These are phyloP conservation scores for Eimeria necatrix DNA, from an alignment of 169 alveolate species.

Conservation along the genomic window DNA sequence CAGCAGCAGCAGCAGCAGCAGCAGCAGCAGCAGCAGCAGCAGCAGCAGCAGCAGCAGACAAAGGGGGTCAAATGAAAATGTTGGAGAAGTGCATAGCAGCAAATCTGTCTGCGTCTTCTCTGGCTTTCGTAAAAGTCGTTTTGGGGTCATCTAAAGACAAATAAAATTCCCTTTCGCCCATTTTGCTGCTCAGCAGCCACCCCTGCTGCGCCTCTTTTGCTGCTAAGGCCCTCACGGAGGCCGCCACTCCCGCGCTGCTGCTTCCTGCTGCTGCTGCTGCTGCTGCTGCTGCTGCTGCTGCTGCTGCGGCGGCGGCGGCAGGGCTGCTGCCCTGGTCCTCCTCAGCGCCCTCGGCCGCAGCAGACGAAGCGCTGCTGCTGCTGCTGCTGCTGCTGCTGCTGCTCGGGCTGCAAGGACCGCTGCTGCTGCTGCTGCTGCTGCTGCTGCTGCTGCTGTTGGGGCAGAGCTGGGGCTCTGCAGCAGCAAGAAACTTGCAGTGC, in stretches of 20 bases:
- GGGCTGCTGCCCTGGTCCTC: background rate
- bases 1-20: too few species aligned
- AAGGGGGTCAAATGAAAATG: constrained; percentile 23
- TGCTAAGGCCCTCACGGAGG: background rate
- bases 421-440: constrained; percentile 33
- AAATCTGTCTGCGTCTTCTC: constrained; percentile 50
- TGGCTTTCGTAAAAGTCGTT: constrained; percentile 48
- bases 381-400: constrained; percentile 41
- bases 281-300: background rate
- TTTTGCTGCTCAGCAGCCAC: constrained; percentile 39
- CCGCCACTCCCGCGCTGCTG: background rate
- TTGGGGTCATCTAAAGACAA: constrained; percentile 40
- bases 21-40: background rate
- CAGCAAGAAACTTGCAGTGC: constrained; percentile 16
- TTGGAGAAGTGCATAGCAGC: constrained; percentile 47
- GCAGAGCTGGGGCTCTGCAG: background rate
- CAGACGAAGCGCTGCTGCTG: constrained; percentile 10
- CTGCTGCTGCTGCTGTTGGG: background rate
- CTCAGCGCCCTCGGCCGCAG: background rate
- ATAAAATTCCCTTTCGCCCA: constrained; percentile 38
- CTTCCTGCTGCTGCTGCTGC: constrained; percentile 43
- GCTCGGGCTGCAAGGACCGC: background rate
- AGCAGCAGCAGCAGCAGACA: background rate
- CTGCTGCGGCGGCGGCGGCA: too few species aligned
- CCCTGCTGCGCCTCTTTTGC: constrained; percentile 53